Conservation (phyloP, 1,284 basidiomycete species). For the Malassezia restricta region DNA sequence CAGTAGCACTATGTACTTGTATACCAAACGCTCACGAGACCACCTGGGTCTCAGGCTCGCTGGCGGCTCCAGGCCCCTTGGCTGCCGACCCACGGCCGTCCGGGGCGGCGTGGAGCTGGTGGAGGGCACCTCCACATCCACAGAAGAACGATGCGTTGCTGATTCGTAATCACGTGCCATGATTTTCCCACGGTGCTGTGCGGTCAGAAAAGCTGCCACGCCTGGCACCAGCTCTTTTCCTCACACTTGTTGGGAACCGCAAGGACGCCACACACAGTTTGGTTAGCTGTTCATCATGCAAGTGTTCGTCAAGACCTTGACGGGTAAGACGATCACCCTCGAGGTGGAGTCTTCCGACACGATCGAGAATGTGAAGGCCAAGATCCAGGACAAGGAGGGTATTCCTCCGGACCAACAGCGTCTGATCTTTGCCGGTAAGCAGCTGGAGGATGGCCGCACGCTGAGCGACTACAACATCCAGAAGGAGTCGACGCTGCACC, state of each 20-base stretch:
- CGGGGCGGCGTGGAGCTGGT: no score
- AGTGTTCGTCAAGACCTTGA: constrained; percentile 45
- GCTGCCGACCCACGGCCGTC: no score
- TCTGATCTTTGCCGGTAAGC: constrained; percentile 95
- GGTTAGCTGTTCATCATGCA: constrained; percentile 41
- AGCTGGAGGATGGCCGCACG: constrained; percentile 56
- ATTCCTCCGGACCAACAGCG: constrained; percentile 94
- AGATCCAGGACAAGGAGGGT: constrained; percentile 55
- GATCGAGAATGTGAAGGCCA: constrained; percentile 47
- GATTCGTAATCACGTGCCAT: constrained; percentile 6
- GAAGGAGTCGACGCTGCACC: constrained; percentile 51
- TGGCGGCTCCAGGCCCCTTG: no score
- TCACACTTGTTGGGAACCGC: constrained; percentile 10
- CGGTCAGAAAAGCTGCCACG: not conserved
- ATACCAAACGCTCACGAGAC: not conserved
- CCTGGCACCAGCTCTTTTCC: not conserved
- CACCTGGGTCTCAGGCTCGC: no score
- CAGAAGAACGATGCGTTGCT: no score
- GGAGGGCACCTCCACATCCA: no score
- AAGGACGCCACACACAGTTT: constrained; percentile 37
- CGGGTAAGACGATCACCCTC: constrained; percentile 47
- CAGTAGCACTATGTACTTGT: not conserved
- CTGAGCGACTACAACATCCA: constrained; percentile 62
- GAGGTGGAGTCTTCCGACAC: constrained; percentile 48
- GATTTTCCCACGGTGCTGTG: constrained; percentile 11